phyloP scores from a whole-genome alignment of 2,329 filamentous ascomycete genomes.

The Fusarium sp. region DNA sequence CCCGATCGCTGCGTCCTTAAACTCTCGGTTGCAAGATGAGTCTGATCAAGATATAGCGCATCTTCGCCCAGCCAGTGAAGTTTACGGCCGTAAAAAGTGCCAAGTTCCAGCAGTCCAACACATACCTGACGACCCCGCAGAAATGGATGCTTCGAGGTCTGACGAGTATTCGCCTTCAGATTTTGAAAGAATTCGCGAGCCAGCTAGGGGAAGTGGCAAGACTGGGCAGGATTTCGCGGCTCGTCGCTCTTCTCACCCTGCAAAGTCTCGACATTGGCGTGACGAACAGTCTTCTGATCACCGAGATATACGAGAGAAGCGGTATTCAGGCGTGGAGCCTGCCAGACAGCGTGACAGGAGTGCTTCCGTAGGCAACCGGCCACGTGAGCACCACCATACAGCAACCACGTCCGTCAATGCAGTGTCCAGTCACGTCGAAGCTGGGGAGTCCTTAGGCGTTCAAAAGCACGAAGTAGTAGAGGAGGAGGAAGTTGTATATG shows the following conservation, averaged over 20 bases:
- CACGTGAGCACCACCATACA: constrained; percentile 2
- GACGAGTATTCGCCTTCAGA: constrained; percentile 4
- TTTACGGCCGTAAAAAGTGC: constrained; percentile 46
- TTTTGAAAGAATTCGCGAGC: not conserved
- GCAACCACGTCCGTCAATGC: not conserved
- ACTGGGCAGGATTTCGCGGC: not conserved
- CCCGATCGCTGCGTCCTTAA: not conserved
- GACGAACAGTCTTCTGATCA: constrained; percentile 22
- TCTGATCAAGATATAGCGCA: constrained; percentile 29
- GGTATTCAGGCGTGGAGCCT: constrained; percentile 13
- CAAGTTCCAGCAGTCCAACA: not conserved
- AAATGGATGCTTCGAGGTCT: not conserved
- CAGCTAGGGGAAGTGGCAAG: not conserved
- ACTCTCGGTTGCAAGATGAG: not conserved
- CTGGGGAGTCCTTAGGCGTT: not conserved
- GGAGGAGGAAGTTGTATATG: constrained; percentile 44
- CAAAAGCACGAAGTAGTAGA: constrained; percentile 21
- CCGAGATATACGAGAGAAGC: constrained; percentile 31
- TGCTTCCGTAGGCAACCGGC: constrained; percentile 33
- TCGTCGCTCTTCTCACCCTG: not conserved
- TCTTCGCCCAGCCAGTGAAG: constrained; percentile 45
- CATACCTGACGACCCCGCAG: not conserved
- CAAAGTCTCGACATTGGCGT: constrained; percentile 12
- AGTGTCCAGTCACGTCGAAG: constrained; percentile 14
- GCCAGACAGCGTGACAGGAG: constrained; percentile 26